These are phyloP conservation scores for Penicillium aurantiogriseum DNA, from an alignment of 2,329 filamentous ascomycete species.

Conservation along the genomic window DNA sequence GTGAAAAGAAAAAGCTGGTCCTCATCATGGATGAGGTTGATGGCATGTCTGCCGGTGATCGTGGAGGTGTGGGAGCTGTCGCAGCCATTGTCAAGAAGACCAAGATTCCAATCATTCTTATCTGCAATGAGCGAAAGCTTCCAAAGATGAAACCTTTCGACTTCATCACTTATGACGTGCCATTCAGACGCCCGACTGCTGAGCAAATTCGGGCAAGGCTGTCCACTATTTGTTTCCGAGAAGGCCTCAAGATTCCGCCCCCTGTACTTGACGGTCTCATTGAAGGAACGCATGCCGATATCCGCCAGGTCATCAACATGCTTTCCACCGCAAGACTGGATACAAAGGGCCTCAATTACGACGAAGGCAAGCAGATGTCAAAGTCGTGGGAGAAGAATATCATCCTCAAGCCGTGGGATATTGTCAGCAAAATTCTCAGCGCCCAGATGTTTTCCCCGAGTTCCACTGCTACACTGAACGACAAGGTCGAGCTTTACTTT, in stretches of 20 bases:
- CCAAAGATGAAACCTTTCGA: slow-evolving; percentile 99
- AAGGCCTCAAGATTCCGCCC: slow-evolving; percentile 79
- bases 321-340: slow-evolving; percentile 90
- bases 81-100: slow-evolving; percentile 95
- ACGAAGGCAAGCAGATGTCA: slow-evolving; percentile 88
- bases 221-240: slow-evolving; percentile 90
- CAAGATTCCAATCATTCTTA: slow-evolving; percentile 89
- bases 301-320: slow-evolving; percentile 99
- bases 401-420: slow-evolving; percentile 96
- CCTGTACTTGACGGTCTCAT: slow-evolving; percentile 89
- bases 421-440: slow-evolving; percentile 86
- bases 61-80: slow-evolving; percentile 90
- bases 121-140: slow-evolving; percentile 89
- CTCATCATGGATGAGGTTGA: slow-evolving; percentile 99
- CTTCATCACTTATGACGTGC: slow-evolving; percentile 75
- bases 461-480: slow-evolving; percentile 85
- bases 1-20: slow-evolving; percentile 85
- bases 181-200: slow-evolving; percentile 83
- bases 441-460: slow-evolving; percentile 80
- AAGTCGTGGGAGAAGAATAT: slow-evolving; percentile 99
- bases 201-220: slow-evolving; percentile 90
- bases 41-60: slow-evolving; percentile 95
- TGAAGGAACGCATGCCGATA: slow-evolving; percentile 92
- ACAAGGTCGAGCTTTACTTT: slow-evolving; percentile 98
- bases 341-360: slow-evolving; percentile 73